Base-by-base conservation (phyloP, 2,329 filamentous ascomycete species). In the Ceratocystis alfenasii region DNA sequence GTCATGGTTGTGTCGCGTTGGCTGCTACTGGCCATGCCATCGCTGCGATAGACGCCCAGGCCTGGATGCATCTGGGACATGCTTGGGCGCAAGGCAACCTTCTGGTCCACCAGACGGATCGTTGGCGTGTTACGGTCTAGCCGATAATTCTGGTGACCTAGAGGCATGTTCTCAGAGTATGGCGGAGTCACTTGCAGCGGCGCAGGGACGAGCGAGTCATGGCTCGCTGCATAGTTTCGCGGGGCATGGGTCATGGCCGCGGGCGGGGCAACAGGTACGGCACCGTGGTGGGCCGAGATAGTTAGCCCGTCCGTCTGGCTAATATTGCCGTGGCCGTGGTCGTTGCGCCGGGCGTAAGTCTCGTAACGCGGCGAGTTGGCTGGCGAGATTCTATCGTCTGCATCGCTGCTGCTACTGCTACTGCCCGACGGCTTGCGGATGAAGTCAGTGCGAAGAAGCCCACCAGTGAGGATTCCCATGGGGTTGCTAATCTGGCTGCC, bases 401-500 rank as follows among this genome's bases (percentile, higher is more conserved):
- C 30, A 36, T 36, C 30, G 12, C 36, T 15, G 20, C 22, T 15
- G 17, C 63, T 25, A 36, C 50, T 44, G 50, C 30, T 60, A 63
- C 46, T 55, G 62, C 50, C 53, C n/a, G 63, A 41, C n/a, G 69
- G 69, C 70, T 77, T 77, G 70, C 78, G 79, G 50, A 80, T 78
- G 70, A 84, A 84, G 70, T 84, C 82, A 46, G 77, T 78, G 64
- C 81, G 78, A 67, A 79, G 75, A 46, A 73, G 73, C 61, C 73
- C 73, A 70, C 76, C 28, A 17, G 28, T 59, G 74, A 25, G 74
- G 70, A 65, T 75, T 72, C 60, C 74, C 66, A 86, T 78, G 67
- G 86, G 77, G 70, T 85, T 79, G 68, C 81, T 84, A 70, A 86
- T 78, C 70, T 80, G 80, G 68, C 77, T 76, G 65, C 59, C 62